These are phyloP conservation scores for Phytopythium sindhum DNA, from an alignment of 352 stramenopile genomes.

Conservation along the genomic window DNA sequence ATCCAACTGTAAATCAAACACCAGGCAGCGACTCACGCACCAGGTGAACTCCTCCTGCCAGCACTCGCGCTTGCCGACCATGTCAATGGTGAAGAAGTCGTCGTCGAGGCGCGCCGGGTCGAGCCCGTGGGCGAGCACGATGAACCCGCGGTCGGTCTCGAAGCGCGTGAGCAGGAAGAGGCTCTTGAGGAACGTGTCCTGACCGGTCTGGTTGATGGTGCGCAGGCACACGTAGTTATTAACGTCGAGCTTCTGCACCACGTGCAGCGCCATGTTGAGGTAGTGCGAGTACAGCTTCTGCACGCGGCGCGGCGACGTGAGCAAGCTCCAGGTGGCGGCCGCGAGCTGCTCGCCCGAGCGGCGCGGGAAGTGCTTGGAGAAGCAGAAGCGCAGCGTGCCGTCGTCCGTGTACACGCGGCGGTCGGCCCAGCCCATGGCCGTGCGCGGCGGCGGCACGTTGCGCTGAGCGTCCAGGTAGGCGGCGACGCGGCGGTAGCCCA, in stretches of 20 bases:
- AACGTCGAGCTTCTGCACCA: conserved; percentile 36
- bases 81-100: conserved; percentile 28
- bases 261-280: conserved; percentile 32
- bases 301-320: conserved; percentile 21
- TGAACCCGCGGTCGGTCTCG: conserved; percentile 36
- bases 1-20: neutral
- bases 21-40: conserved; percentile 12
- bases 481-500: conserved; percentile 32
- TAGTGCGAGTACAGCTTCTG: conserved; percentile 38
- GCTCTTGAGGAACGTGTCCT: conserved; percentile 38
- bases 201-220: conserved; percentile 38
- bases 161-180: conserved; percentile 45
- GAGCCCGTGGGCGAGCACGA: conserved; percentile 31
- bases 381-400: conserved; percentile 31
- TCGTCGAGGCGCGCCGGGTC: conserved; percentile 36
- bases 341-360: conserved; percentile 22
- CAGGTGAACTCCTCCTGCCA: conserved; percentile 41
- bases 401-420: conserved; percentile 19
- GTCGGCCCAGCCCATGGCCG: conserved; percentile 44
- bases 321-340: conserved; percentile 28
- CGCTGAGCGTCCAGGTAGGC: conserved; percentile 35
- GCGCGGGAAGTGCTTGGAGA: conserved; percentile 38
- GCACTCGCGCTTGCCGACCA: conserved; percentile 36
- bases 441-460: conserved; percentile 23
- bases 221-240: conserved; percentile 41